Conservation (phyloP, 2,329 filamentous ascomycete genomes). For the Fusarium brevicatenulatum region DNA sequence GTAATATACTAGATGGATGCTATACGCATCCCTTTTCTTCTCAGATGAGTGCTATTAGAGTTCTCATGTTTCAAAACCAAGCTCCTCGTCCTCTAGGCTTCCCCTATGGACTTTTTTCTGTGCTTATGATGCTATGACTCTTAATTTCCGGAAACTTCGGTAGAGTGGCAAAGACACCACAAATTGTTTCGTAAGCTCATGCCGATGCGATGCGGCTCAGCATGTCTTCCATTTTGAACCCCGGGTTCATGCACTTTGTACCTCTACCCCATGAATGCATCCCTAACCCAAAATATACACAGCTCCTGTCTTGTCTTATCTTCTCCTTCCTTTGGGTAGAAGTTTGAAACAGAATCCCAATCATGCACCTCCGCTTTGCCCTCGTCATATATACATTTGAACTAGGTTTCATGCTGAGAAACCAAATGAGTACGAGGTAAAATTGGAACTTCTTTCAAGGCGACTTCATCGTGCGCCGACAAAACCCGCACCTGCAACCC, state of each 20-base stretch:
- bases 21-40: slow-evolving; percentile 3
- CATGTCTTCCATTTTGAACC: slow-evolving; percentile 2
- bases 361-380: slow-evolving; percentile 10
- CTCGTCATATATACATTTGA: slow-evolving; percentile 28
- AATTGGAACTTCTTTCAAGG: neutral
- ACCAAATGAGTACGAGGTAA: neutral
- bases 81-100: neutral
- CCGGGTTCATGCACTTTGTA: slow-evolving; percentile 13
- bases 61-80: neutral
- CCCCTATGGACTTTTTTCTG: neutral
- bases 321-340: slow-evolving; percentile 2
- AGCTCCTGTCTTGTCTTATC: neutral
- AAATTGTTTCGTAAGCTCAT: slow-evolving; percentile 28
- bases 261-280: slow-evolving; percentile 22
- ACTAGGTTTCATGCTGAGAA: neutral
- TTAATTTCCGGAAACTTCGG: slow-evolving; percentile 26
- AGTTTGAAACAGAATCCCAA: slow-evolving; percentile 3
- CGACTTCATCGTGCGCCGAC: neutral
- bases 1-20: slow-evolving; percentile 41
- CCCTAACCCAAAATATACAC: slow-evolving; percentile 24
- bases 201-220: neutral
- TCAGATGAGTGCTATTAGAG: neutral
- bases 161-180: slow-evolving; percentile 21
- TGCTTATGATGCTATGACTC: slow-evolving; percentile 11
- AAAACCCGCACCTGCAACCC: slow-evolving; percentile 22